Base-by-base conservation (phyloP, 2,329 filamentous ascomycete genomes). In the Penicillium thymicola region DNA sequence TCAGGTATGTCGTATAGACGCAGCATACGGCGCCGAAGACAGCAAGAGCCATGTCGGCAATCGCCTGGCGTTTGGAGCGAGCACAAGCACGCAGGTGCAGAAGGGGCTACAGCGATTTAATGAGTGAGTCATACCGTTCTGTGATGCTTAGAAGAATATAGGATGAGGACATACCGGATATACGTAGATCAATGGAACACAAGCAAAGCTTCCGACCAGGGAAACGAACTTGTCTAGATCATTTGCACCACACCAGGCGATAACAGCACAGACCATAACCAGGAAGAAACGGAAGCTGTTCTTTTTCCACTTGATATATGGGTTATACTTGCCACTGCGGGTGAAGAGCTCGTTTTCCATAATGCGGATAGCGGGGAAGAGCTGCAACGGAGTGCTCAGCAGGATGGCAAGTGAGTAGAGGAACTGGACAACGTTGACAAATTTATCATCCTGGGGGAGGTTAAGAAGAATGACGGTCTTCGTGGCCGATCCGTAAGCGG, bases 231-330 rank as follows among this genome's bases (percentile, higher is more conserved):
- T 97, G 78, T 99, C 94, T 53, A 99, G 79, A 75, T 97, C 88
- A 64, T 91, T 89, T 3, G 94, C 93, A 59, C 94, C 94, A 43
- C 88, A 86, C 91, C 92, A 99, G 2, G 93, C 93, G 63, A 99
- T 89, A 57, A 86, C 76, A 0, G 92, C 89, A 69, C 94, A 97
- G 25, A 94, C 75, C 68, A 90, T 84, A 49, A 97, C 94, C 60
- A 97, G 85, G 70, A 93, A 87, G 81, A 97, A 99, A 53, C 94
- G 88, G 80, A 96, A 99, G 34, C 89, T 79, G 67, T 99, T 99
- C 85, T 99, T 99, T 82, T 97, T 90, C 94, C 94, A 99, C 79
- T 99, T 99, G 80, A 99, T 96, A 71, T 90, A 94, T 0, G 92
- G 92, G 71, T 97, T 97, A 78, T 97, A 96, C 76, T 99, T 99